Conservation (phyloP, 116 monocot species). For the Posidonia oceanica region DNA sequence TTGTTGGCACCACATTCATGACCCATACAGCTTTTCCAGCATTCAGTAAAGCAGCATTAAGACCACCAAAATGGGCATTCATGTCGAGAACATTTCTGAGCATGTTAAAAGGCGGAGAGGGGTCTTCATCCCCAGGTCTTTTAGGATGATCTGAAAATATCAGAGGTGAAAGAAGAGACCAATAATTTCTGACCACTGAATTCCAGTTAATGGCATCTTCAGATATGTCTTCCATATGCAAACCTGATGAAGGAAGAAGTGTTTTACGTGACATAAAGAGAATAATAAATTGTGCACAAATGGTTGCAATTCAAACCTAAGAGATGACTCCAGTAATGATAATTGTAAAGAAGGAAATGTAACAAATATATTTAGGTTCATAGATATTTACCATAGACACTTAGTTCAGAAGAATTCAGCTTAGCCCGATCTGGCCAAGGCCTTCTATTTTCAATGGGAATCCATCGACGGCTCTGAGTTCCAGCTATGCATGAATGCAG, state of each 20-base stretch:
- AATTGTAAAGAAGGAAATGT: not conserved
- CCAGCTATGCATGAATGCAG: constrained; percentile 76
- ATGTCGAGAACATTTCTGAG: constrained; percentile 78
- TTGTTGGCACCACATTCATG: constrained; percentile 86
- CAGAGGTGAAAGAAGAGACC: constrained; percentile 83
- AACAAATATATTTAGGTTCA: not conserved
- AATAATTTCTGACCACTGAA: constrained; percentile 46
- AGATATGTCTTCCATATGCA: constrained; percentile 48
- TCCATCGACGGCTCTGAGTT: constrained; percentile 70
- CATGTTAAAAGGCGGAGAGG: constrained; percentile 88
- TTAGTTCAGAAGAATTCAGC: constrained; percentile 35
- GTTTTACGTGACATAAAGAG: not conserved
- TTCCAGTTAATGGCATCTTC: constrained; percentile 55
- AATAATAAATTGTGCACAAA: not conserved
- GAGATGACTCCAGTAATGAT: not conserved
- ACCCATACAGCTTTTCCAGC: constrained; percentile 90
- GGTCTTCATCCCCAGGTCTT: constrained; percentile 88
- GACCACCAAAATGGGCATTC: constrained; percentile 81
- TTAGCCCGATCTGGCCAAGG: constrained; percentile 67
- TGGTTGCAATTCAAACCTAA: not conserved
- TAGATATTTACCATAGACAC: not conserved
- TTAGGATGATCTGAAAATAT: constrained; percentile 98
- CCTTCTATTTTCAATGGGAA: constrained; percentile 56
- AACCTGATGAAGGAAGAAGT: constrained; percentile 25
- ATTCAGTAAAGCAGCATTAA: constrained; percentile 73